These are phyloP conservation scores for Kwoniella pini DNA, from an alignment of 768 basidiomycete genomes.

Conservation along the genomic window DNA sequence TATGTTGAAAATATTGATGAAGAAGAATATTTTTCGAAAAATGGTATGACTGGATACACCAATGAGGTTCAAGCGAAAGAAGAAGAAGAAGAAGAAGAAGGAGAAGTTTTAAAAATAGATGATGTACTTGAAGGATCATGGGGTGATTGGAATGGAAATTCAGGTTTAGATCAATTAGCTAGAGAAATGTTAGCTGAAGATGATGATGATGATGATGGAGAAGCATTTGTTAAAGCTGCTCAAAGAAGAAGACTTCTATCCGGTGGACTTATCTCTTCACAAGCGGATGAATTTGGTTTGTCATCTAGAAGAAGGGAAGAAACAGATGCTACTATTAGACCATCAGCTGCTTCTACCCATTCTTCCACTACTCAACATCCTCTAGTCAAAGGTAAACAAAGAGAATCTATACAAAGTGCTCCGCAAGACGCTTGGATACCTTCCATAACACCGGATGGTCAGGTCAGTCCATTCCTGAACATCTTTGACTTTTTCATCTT, in stretches of 20 bases:
- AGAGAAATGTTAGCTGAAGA: slow-evolving; percentile 40
- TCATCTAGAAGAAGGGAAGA: slow-evolving; percentile 24
- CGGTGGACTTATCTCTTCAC: neutral
- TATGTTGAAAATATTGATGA: slow-evolving; percentile 73
- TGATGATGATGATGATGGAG: slow-evolving; percentile 16
- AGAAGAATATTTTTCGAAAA: neutral
- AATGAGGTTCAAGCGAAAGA: slow-evolving; percentile 59
- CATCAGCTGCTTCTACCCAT: slow-evolving; percentile 3
- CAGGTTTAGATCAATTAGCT: slow-evolving; percentile 39
- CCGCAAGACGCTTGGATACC: slow-evolving; percentile 80
- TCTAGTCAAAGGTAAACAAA: neutral
- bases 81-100: slow-evolving; percentile 48
- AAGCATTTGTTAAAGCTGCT: slow-evolving; percentile 6
- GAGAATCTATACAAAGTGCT: slow-evolving; percentile 5
- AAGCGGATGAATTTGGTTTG: slow-evolving; percentile 12
- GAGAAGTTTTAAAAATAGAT: slow-evolving; percentile 21
- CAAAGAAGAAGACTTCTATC: slow-evolving; percentile 12
- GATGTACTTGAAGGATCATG: slow-evolving; percentile 22
- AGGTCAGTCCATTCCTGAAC: slow-evolving; percentile 59
- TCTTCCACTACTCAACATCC: slow-evolving; percentile 4
- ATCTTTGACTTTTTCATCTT: neutral
- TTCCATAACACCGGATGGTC: slow-evolving; percentile 74
- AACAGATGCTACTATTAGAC: slow-evolving; percentile 32
- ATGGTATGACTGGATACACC: slow-evolving; percentile 61
- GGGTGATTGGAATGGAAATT: slow-evolving; percentile 20